Conservation (phyloP, 2,329 filamentous ascomycete species). For the Aspergillus eucalypticola region DNA sequence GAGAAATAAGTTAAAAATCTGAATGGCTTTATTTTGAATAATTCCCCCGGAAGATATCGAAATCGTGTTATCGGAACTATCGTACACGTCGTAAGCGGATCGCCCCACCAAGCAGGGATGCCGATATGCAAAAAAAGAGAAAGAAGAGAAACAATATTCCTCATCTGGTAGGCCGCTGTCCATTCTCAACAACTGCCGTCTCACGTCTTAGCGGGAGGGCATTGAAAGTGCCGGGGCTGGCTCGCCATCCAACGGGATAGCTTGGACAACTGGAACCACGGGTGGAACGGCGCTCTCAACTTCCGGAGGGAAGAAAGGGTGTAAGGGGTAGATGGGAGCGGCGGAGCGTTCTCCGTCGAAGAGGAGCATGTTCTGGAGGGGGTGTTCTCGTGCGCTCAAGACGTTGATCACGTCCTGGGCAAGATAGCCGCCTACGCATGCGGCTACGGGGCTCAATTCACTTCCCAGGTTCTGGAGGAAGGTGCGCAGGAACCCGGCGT, state of each 20-base stretch:
- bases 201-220: background rate
- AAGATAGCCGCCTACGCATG: slow-evolving; percentile 84
- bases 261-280: slow-evolving; percentile 29
- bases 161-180: background rate
- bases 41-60: background rate
- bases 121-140: no score
- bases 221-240: background rate
- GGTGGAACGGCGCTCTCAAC: slow-evolving; percentile 29
- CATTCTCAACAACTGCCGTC: background rate
- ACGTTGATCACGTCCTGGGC: slow-evolving; percentile 98
- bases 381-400: slow-evolving; percentile 84
- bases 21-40: background rate
- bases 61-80: slow-evolving; percentile 7
- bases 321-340: slow-evolving; percentile 77
- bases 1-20: background rate
- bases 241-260: slow-evolving; percentile 26
- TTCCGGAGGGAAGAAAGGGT: slow-evolving; percentile 59
- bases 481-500: slow-evolving; percentile 71
- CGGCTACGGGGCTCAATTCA: slow-evolving; percentile 83
- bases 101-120: background rate
- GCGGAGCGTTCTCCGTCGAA: slow-evolving; percentile 84
- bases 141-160: no score
- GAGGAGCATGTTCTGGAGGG: slow-evolving; percentile 90
- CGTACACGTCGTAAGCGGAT: slow-evolving; percentile 16
- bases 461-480: slow-evolving; percentile 85